phyloP scores from a whole-genome alignment of 2,329 filamentous ascomycete genomes.

The Didymella pomorum region DNA sequence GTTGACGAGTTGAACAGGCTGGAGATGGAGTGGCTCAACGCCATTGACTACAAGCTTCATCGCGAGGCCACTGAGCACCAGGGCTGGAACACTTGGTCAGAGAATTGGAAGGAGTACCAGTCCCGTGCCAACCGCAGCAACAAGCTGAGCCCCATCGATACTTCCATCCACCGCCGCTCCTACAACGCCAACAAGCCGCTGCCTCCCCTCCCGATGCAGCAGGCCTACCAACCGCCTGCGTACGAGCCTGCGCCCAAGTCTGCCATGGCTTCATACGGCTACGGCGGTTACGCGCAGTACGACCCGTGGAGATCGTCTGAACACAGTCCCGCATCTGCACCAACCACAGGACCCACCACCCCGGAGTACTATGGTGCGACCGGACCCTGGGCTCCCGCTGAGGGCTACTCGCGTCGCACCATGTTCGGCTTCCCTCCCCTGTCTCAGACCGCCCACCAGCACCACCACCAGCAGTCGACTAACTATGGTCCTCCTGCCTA shows the following conservation, averaged over 20 bases:
- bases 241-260: constrained; percentile 50
- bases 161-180: constrained; percentile 64
- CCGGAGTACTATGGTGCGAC: constrained; percentile 61
- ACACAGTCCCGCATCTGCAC: constrained; percentile 62
- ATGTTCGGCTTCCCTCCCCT: constrained; percentile 52
- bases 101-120: constrained; percentile 72
- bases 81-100: constrained; percentile 71
- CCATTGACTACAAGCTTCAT: constrained; percentile 85
- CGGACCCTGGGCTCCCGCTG: constrained; percentile 58
- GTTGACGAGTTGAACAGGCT: constrained; percentile 84
- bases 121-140: constrained; percentile 50
- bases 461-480: constrained; percentile 55
- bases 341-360: constrained; percentile 62
- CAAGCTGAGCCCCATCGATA: constrained; percentile 70
- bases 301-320: constrained; percentile 55
- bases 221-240: constrained; percentile 50
- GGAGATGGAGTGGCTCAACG: constrained; percentile 86
- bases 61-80: constrained; percentile 81
- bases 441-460: constrained; percentile 52
- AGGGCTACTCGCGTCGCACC: constrained; percentile 53
- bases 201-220: constrained; percentile 49
- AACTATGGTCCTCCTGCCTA: constrained; percentile 48
- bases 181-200: constrained; percentile 57
- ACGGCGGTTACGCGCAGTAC: constrained; percentile 48
- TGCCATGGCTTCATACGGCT: constrained; percentile 49